Evolutionary conservation across 345 rosid species (phyloP).

Genomic region (Laguncularia racemosa): DNA sequence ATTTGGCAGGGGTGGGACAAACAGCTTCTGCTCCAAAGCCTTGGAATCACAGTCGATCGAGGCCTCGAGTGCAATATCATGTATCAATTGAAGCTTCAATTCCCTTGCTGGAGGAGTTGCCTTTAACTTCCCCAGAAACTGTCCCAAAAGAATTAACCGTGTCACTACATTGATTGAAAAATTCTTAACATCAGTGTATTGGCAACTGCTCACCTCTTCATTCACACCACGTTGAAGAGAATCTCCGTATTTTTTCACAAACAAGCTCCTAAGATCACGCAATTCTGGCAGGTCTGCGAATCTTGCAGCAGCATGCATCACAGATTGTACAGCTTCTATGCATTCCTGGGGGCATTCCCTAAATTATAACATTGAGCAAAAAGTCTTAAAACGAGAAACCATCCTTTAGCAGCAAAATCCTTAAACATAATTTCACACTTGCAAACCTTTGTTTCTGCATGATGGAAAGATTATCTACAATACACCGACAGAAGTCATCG

Average conservation of each 20-base stretch:
- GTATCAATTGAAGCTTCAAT: conserved; percentile 44
- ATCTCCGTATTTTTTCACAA: conserved; percentile 47
- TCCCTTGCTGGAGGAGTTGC: conserved; percentile 37
- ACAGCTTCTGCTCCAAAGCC: conserved; percentile 39
- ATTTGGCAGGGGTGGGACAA: conserved; percentile 17
- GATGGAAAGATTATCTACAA: not conserved
- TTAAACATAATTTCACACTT: too few relatives aligned
- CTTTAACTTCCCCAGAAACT: conserved; percentile 43
- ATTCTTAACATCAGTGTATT: not conserved
- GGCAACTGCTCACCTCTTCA: conserved; percentile 32
- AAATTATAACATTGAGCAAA: not conserved
- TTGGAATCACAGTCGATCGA: conserved; percentile 52
- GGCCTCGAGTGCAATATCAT: conserved; percentile 44
- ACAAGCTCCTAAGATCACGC: conserved; percentile 54
- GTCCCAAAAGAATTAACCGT: not conserved
- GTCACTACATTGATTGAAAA: not conserved
- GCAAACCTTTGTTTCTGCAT: conserved; percentile 1
- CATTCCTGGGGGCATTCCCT: conserved; percentile 80
- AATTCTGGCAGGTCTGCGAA: conserved; percentile 71
- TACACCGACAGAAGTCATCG: not conserved
- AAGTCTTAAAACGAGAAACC: not conserved
- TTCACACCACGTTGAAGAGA: conserved; percentile 34
- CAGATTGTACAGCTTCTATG: conserved; percentile 54
- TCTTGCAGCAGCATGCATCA: conserved; percentile 73
- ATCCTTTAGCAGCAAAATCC: too few relatives aligned